A percentile compares a stretch with the other conserved stretches of the same genome.
Evolutionary conservation across 495 filamentous ascomycete species (phyloP).

Genomic region (Xylaria palmicola): DNA sequence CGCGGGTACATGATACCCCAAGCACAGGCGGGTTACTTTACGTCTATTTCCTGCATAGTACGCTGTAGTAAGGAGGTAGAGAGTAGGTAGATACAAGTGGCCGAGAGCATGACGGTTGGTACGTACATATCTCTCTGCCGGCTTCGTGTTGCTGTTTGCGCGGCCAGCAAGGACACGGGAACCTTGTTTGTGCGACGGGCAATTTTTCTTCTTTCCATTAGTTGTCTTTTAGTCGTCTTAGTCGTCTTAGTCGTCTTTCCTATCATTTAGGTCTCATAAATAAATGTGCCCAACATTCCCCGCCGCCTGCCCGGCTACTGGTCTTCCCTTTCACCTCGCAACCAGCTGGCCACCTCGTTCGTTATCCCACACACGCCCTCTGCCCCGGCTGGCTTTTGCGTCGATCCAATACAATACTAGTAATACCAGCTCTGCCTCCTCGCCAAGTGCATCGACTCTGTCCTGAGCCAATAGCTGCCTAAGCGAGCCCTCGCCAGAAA

Average conservation of each 20-base stretch:
- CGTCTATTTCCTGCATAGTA: too few species aligned
- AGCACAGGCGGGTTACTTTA: too few species aligned
- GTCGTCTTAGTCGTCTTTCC: too few species aligned
- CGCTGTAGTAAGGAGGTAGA: too few species aligned
- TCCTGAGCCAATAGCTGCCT: neutral
- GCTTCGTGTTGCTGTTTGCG: too few species aligned
- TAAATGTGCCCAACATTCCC: slow-evolving; percentile 14
- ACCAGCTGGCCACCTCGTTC: neutral
- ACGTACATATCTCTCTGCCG: too few species aligned
- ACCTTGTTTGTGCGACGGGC: slow-evolving; percentile 4
- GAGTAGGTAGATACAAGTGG: too few species aligned
- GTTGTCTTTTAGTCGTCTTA: neutral
- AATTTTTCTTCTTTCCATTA: slow-evolving; percentile 3
- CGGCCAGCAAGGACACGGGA: too few species aligned
- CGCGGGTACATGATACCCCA: neutral
- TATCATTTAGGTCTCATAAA: neutral
- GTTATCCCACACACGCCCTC: too few species aligned
- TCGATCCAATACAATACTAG: neutral
- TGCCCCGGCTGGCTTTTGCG: neutral
- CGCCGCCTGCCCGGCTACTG: neutral
- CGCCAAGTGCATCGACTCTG: neutral
- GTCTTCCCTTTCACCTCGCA: neutral
- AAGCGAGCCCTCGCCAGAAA: slow-evolving; percentile 6
- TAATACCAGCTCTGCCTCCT: too few species aligned
- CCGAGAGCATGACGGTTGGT: too few species aligned